These are phyloP conservation scores for Colletotrichum sp. DNA, from an alignment of 2,329 filamentous ascomycete genomes.

Conservation along the genomic window DNA sequence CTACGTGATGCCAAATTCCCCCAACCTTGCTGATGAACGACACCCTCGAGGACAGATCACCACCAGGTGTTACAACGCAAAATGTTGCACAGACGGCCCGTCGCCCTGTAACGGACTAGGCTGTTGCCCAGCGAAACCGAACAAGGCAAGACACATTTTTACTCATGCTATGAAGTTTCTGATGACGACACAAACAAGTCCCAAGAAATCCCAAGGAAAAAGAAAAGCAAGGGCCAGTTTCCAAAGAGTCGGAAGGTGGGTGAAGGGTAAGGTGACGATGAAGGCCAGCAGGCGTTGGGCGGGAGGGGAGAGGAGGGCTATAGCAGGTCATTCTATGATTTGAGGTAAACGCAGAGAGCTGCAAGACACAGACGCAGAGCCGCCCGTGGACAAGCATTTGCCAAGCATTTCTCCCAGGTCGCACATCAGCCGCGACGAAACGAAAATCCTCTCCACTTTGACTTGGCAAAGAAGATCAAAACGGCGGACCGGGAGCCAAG, in stretches of 20 bases:
- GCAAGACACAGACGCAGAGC: neutral
- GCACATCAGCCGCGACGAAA: slow-evolving; percentile 13
- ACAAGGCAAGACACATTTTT: neutral
- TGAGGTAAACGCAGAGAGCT: neutral
- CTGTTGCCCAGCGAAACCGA: neutral
- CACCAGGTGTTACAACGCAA: neutral
- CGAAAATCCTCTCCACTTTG: neutral
- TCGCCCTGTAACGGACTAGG: neutral
- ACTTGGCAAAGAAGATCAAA: slow-evolving; percentile 14
- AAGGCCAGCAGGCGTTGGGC: neutral
- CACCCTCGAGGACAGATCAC: neutral
- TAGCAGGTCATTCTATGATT: neutral
- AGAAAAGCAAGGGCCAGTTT: neutral
- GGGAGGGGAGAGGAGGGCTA: neutral
- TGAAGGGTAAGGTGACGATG: neutral
- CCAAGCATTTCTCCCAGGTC: neutral
- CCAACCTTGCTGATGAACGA: neutral
- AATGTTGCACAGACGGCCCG: neutral
- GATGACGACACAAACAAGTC: neutral
- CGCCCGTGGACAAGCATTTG: slow-evolving; percentile 9
- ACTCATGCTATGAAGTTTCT: neutral
- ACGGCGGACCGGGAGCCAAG: neutral
- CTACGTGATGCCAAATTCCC: neutral
- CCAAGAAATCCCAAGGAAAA: neutral
- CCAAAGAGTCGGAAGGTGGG: neutral